A percentile compares a stretch with the other conserved stretches of the same genome.
Evolutionary conservation across 768 basidiomycete species (phyloP).

Genomic region (Podaxis sp.): DNA sequence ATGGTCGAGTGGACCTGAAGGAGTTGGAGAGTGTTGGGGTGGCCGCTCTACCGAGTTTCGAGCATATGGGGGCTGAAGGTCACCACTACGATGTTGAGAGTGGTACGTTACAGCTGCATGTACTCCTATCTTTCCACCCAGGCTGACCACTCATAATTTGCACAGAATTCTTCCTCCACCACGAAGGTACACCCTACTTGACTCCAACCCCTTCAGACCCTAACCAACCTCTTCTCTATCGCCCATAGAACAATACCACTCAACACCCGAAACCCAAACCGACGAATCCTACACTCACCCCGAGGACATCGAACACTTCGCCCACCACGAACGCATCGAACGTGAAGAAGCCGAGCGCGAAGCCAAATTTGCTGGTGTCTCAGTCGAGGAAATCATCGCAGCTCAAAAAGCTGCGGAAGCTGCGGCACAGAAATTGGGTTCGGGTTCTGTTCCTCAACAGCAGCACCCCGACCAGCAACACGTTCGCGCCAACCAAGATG

Average conservation of each 20-base stretch:
- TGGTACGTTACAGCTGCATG: conserved; percentile 43
- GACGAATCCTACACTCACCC: conserved; percentile 93
- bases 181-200: conserved; percentile 65
- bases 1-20: conserved; percentile 62
- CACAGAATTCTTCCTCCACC: conserved; percentile 90
- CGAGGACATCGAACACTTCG: conserved; percentile 91
- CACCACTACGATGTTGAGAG: conserved; percentile 93
- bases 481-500: not conserved
- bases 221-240: not conserved
- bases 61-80: conserved; percentile 80
- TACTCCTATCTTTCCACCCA: not conserved
- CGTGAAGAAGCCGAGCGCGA: conserved; percentile 78
- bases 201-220: not conserved
- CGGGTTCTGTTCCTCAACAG: conserved; percentile 10
- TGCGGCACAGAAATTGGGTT: not conserved
- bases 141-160: not conserved
- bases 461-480: conserved; percentile 10
- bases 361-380: conserved; percentile 78
- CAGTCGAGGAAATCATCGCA: conserved; percentile 59
- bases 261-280: conserved; percentile 95
- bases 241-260: conserved; percentile 78
- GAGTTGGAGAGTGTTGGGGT: conserved; percentile 75
- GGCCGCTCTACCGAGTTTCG: conserved; percentile 78
- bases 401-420: conserved; percentile 23
- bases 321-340: conserved; percentile 85